Base-by-base conservation (phyloP, 1,284 basidiomycete genomes). In the Coriolopsis trogii region DNA sequence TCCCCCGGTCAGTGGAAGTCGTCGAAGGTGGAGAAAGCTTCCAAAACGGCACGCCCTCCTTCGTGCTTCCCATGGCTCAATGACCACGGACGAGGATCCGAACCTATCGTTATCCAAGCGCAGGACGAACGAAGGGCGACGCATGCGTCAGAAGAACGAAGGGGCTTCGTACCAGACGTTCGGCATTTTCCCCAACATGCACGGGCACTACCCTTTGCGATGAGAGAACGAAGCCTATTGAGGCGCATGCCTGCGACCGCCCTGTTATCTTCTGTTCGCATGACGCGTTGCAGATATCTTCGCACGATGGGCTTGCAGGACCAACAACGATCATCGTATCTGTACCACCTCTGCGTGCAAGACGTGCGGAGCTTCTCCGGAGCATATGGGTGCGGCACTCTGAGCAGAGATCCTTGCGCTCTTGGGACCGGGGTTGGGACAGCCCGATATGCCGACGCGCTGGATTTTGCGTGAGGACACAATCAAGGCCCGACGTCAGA, bases 41-140 rank as follows among this genome's bases (percentile, higher is more conserved):
- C 26, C 34, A 4, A 41, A 41, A 31, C n/a, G n/a, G 30, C 38
- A 26, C 37, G 37, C 3, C 12, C 21, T 16, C 31, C 16, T 41
- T 31, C 31, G 26, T 37, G 34, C 23, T 43, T 54, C 47, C 23
- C 52, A 54, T 41, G 34, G 25, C 16, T 25, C 6, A 31, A 34
- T n/a, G n/a, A n/a, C n/a, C n/a, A n/a, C n/a, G n/a, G n/a, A n/a
- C n/a, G n/a, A 42, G 36, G 29, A 28, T 41, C 38, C 36, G 43
- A 28, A 25, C 41, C 21, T 46, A 49, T 49, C 44, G 30, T 31
- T 31, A 44, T 43, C 41, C 20, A 33, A n/a, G n/a, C n/a, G n/a
- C n/a, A n/a, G n/a, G n/a, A n/a, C n/a, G n/a, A n/a, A n/a, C n/a
- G n/a, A n/a, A n/a, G n/a, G n/a, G n/a, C n/a, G n/a, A n/a, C n/a